phyloP scores from a whole-genome alignment of 1,284 basidiomycete genomes.

The Moniliella sp. region DNA sequence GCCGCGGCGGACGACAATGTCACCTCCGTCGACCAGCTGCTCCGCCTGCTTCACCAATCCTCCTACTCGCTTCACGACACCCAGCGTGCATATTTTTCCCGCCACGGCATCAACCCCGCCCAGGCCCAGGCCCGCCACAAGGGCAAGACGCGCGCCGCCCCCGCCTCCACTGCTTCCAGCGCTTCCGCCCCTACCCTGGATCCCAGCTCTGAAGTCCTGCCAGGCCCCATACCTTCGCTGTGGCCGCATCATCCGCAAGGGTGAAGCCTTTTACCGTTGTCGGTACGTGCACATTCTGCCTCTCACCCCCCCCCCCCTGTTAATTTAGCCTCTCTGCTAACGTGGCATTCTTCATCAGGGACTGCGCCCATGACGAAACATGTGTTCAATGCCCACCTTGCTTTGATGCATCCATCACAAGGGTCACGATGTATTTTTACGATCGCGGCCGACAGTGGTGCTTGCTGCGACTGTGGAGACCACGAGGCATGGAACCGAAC shows the following conservation, averaged over 20 bases:
- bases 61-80: constrained; percentile 9
- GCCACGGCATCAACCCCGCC: constrained; percentile 15
- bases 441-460: constrained; percentile 20
- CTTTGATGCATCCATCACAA: constrained; percentile 26
- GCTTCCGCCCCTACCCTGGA: too few species aligned
- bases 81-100: constrained; percentile 18
- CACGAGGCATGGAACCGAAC: constrained; percentile 28
- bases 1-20: neutral
- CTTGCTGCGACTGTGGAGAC: constrained; percentile 32
- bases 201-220: too few species aligned
- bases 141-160: too few species aligned
- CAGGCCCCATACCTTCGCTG: constrained; percentile 26
- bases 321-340: too few species aligned
- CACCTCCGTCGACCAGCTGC: constrained; percentile 6
- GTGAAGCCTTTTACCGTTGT: constrained; percentile 33
- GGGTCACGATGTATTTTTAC: constrained; percentile 26
- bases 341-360: too few species aligned
- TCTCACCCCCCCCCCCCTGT: too few species aligned
- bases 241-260: constrained; percentile 32
- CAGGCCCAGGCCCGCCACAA: too few species aligned
- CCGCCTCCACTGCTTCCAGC: too few species aligned
- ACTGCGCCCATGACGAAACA: constrained; percentile 30
- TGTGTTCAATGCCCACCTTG: constrained; percentile 31
- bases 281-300: too few species aligned
- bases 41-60: constrained; percentile 23